Base-by-base conservation (phyloP, 2,329 filamentous ascomycete genomes). In the Aspergillus fischeri region DNA sequence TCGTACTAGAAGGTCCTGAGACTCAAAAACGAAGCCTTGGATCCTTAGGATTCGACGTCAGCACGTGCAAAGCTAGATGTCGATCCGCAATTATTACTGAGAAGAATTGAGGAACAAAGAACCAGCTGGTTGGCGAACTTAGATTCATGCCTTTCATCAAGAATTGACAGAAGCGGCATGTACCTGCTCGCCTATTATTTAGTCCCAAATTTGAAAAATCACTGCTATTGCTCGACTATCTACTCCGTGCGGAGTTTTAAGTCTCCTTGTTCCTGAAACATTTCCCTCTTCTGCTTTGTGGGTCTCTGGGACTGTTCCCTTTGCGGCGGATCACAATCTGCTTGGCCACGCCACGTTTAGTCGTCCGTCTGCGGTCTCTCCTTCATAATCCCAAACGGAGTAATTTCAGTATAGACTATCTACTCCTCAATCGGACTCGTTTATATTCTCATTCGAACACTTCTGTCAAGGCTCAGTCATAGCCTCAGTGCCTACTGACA, bases 251-350 rank as follows among this genome's bases (percentile, higher is more conserved):
- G 3, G 24, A 24, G 24, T 24, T 24, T 11, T 4, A 32, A 10
- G 10, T 44, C 41, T 20, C 21, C n/a, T 17, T 47, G 44, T 47
- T 24, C 44, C 44, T 47, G 44, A 47, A 27, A 47, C 42, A 45
- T 24, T 47, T 21, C 7, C 24, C 41, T 53, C 25, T 25, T 32
- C 24, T n/a, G 21, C 21, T 25, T 32, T 17, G 53, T 55, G 53
- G 53, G 53, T 50, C 53, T n/a, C 24, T 32, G 24, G n/a, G 25
- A 27, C 42, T 20, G 47, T 64, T 63, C 59, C 60, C 49, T 55
- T 51, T 61, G 58, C 61, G 58, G 56, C 63, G 56, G 59, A 63
- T 61, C 59, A 53, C 60, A 63, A 62, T 63, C 57, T 58, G 54
- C 54, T 59, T 56, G 58, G 59, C 60, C 59, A 53, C 57, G 14